Percentiles rank a stretch among this genome's conserved stretches.
phyloP scores from a whole-genome alignment of 2,329 filamentous ascomycete species.

The Coccinonectria pachysandricola region DNA sequence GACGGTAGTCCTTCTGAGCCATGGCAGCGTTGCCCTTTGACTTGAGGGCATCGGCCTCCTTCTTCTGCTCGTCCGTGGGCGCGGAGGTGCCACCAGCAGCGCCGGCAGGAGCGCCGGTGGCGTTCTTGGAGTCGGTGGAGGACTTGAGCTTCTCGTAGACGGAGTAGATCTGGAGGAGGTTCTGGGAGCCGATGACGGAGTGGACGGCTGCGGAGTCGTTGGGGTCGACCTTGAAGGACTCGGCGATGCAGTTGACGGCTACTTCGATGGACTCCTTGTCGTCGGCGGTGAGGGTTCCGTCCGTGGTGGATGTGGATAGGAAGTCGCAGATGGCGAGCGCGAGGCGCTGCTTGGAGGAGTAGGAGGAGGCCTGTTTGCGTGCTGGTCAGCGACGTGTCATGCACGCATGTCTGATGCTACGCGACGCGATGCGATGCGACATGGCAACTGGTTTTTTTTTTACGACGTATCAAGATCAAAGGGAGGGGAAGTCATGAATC shows the following conservation, averaged over 20 bases:
- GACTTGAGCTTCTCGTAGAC: slow-evolving; percentile 93
- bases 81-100: slow-evolving; percentile 21
- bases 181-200: slow-evolving; percentile 75
- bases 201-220: slow-evolving; percentile 60
- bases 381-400: no score
- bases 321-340: slow-evolving; percentile 97
- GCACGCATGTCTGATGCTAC: no score
- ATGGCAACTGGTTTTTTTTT: no score
- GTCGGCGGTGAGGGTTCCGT: slow-evolving; percentile 79
- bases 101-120: slow-evolving; percentile 23
- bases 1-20: slow-evolving; percentile 80
- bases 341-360: slow-evolving; percentile 65
- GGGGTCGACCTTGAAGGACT: slow-evolving; percentile 93
- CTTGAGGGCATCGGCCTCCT: slow-evolving; percentile 82
- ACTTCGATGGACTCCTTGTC: slow-evolving; percentile 92
- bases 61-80: slow-evolving; percentile 49
- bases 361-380: slow-evolving; percentile 24
- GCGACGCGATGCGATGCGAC: no score
- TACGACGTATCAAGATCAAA: no score
- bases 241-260: slow-evolving; percentile 85
- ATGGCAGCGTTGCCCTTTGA: slow-evolving; percentile 88
- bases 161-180: slow-evolving; percentile 80
- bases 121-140: slow-evolving; percentile 29
- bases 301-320: slow-evolving; percentile 69
- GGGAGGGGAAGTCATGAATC: no score